Conservation (phyloP, 73 alveolate species). For the Loxodes magnus region DNA sequence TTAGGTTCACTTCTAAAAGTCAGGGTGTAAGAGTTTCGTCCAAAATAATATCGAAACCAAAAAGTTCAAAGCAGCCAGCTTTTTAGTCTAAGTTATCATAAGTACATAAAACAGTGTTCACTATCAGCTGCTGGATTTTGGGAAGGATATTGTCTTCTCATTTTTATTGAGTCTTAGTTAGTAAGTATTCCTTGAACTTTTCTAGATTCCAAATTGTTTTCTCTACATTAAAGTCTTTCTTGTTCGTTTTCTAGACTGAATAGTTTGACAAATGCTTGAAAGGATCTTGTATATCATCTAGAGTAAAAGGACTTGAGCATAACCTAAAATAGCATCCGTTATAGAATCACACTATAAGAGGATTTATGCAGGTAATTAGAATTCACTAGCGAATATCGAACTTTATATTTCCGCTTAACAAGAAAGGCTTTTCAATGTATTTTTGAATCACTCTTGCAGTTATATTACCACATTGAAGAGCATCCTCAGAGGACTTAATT, state of each 20-base stretch:
- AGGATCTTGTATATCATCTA: slow-evolving; percentile 59
- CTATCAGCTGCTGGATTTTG: slow-evolving; percentile 27
- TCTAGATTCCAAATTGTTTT: slow-evolving; percentile 62
- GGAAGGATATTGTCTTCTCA: slow-evolving; percentile 24
- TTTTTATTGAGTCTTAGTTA: slow-evolving; percentile 9
- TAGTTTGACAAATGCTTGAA: slow-evolving; percentile 63
- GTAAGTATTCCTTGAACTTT: slow-evolving; percentile 53
- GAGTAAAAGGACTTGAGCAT: slow-evolving; percentile 61
- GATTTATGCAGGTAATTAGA: slow-evolving; percentile 72
- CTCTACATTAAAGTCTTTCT: slow-evolving; percentile 39
- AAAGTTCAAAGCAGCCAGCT: slow-evolving; percentile 48
- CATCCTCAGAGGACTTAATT: slow-evolving; percentile 21
- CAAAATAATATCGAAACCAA: slow-evolving; percentile 54
- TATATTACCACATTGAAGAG: slow-evolving; percentile 38
- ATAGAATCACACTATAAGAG: slow-evolving; percentile 60
- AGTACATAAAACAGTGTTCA: slow-evolving; percentile 25
- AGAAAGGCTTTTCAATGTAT: slow-evolving; percentile 70
- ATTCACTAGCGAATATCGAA: slow-evolving; percentile 91
- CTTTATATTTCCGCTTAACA: slow-evolving; percentile 60
- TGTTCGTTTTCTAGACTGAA: slow-evolving; percentile 52
- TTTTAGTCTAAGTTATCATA: slow-evolving; percentile 25
- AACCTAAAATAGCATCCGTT: slow-evolving; percentile 67
- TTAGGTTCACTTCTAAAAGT: slow-evolving; percentile 53
- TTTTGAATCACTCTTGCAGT: slow-evolving; percentile 75
- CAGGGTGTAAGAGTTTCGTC: slow-evolving; percentile 45